phyloP scores from a whole-genome alignment of 2,329 filamentous ascomycete genomes.

The Hypoxylon sp. region DNA sequence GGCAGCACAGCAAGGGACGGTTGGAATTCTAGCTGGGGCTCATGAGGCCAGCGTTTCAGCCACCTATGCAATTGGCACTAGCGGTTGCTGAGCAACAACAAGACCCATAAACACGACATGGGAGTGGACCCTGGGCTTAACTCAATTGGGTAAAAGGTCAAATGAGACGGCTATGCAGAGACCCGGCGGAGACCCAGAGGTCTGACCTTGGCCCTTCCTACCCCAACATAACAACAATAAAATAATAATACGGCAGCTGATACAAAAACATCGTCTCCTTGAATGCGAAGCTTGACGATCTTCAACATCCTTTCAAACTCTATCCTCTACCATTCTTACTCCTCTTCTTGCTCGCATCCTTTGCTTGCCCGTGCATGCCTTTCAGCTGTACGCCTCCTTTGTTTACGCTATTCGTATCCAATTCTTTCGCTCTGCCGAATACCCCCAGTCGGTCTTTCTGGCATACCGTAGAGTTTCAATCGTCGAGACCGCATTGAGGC shows the following conservation, averaged over 20 bases:
- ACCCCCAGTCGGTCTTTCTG: conserved; percentile 25
- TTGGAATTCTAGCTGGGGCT: conserved; percentile 44
- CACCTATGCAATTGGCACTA: conserved; percentile 27
- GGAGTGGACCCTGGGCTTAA: conserved; percentile 22
- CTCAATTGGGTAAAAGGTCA: conserved; percentile 45
- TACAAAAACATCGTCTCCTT: conserved; percentile 53
- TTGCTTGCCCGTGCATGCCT: conserved; percentile 10
- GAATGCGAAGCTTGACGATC: conserved; percentile 30
- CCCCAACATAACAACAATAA: conserved; percentile 53
- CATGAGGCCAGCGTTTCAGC: conserved; percentile 41
- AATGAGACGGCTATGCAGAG: conserved; percentile 48
- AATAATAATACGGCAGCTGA: conserved; percentile 47
- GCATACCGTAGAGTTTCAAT: conserved; percentile 6
- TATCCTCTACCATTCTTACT: conserved; percentile 17
- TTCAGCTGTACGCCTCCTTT: conserved; percentile 29
- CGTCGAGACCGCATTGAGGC: conserved; percentile 7
- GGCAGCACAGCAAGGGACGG: not conserved
- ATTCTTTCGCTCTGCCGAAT: conserved; percentile 11
- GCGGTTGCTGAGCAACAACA: conserved; percentile 50
- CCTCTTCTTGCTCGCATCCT: conserved; percentile 18
- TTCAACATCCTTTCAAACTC: conserved; percentile 34
- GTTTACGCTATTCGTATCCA: conserved; percentile 36
- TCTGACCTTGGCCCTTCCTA: conserved; percentile 31
- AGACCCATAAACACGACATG: conserved; percentile 41
- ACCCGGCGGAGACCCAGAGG: conserved; percentile 42